Conservation (phyloP, 805 yeast species). For the Metschnikowia anglica region DNA sequence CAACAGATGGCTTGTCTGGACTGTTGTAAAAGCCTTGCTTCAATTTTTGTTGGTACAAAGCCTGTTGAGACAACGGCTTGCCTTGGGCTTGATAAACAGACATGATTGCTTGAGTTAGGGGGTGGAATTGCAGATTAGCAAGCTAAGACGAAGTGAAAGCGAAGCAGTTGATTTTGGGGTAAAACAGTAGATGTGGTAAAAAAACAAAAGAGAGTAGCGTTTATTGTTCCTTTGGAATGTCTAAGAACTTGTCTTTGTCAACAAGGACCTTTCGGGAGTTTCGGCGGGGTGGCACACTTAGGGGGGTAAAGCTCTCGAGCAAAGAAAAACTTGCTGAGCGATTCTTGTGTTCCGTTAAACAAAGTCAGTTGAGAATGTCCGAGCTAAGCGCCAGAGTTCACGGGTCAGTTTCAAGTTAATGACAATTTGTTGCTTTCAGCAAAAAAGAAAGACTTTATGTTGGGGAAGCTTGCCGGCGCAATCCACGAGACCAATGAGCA, state of each 20-base stretch:
- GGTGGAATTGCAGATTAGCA: background rate
- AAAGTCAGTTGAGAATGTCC: background rate
- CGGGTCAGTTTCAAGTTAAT: background rate
- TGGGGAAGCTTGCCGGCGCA: slow-evolving; percentile 12
- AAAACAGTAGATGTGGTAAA: too few relatives aligned
- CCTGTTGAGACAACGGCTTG: slow-evolving; percentile 70
- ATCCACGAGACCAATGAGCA: slow-evolving; percentile 5
- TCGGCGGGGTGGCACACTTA: too few relatives aligned
- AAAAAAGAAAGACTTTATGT: slow-evolving; percentile 3
- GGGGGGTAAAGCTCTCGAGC: too few relatives aligned
- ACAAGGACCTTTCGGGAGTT: too few relatives aligned
- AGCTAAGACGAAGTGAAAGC: background rate
- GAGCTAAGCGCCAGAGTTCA: background rate
- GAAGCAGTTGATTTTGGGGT: too few relatives aligned
- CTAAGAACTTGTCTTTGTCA: too few relatives aligned
- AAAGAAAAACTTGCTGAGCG: too few relatives aligned
- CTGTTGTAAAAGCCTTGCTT: slow-evolving; percentile 66
- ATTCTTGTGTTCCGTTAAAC: too few relatives aligned
- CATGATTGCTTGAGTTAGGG: slow-evolving; percentile 22
- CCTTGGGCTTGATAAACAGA: slow-evolving; percentile 67
- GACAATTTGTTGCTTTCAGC: background rate
- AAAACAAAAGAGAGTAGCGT: too few relatives aligned
- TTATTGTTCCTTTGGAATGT: too few relatives aligned
- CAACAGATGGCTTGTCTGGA: slow-evolving; percentile 47
- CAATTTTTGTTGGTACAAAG: slow-evolving; percentile 69